Percentiles rank a stretch among this genome's conserved stretches.
phyloP scores from a whole-genome alignment of 345 rosid genomes.

The Eucalyptus grandis region DNA sequence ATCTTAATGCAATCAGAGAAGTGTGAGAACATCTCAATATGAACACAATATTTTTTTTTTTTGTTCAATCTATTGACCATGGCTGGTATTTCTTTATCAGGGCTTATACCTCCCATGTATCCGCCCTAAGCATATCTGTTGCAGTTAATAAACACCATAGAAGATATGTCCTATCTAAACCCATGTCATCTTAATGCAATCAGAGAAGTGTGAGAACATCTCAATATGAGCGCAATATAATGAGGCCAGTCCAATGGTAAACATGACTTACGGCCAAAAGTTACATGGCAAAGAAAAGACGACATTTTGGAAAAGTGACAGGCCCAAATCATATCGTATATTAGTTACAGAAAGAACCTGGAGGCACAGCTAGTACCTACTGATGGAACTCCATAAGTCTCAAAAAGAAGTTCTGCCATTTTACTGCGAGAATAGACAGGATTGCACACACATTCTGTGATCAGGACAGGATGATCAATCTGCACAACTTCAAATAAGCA shows the following conservation, averaged over 20 bases:
- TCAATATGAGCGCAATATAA: neutral
- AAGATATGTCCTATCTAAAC: neutral
- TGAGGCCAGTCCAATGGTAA: neutral
- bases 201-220: neutral
- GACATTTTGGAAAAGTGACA: neutral
- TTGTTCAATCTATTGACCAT: neutral
- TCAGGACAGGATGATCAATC: constrained; percentile 90
- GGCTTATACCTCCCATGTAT: neutral
- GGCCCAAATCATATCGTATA: neutral
- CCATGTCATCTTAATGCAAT: neutral
- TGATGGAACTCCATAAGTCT: constrained; percentile 96
- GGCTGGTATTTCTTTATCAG: neutral
- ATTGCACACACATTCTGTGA: constrained; percentile 91
- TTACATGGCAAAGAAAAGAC: neutral
- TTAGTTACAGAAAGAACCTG: neutral
- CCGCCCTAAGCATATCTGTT: neutral
- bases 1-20: neutral
- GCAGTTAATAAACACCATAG: neutral
- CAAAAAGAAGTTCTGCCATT: constrained; percentile 97
- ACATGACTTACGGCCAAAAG: neutral
- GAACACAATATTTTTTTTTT: neutral
- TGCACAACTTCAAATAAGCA: constrained; percentile 11
- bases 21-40: neutral
- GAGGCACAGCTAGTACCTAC: constrained; percentile 39
- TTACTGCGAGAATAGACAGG: constrained; percentile 90